A percentile compares a stretch with the other conserved stretches of the same genome.
These are phyloP conservation scores for Neospermospora avenae DNA, from an alignment of 2,329 filamentous ascomycete genomes.

Conservation along the genomic window DNA sequence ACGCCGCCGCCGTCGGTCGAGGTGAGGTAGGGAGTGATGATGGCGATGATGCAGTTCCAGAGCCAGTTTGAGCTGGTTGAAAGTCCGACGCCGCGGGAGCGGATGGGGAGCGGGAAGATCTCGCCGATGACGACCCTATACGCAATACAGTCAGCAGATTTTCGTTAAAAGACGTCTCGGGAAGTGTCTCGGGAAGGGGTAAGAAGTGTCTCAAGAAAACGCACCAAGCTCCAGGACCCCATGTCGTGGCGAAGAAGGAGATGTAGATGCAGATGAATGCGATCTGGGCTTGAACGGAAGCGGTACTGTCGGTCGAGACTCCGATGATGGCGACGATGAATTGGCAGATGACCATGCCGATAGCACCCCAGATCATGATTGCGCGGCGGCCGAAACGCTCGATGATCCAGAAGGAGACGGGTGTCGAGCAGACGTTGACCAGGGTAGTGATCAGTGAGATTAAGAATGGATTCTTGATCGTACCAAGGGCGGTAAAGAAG, in stretches of 20 bases:
- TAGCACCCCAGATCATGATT: conserved; percentile 73
- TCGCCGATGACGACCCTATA: conserved; percentile 85
- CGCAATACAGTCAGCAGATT: no score
- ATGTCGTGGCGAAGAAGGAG: conserved; percentile 81
- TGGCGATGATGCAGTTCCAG: conserved; percentile 56
- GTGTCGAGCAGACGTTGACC: conserved; percentile 82
- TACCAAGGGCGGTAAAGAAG: conserved; percentile 76
- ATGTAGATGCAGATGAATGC: conserved; percentile 75
- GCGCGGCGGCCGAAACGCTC: conserved; percentile 77
- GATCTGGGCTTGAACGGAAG: conserved; percentile 38
- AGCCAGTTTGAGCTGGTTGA: conserved; percentile 89
- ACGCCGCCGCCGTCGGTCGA: conserved; percentile 15
- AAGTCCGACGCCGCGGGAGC: conserved; percentile 75
- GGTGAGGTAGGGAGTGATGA: conserved; percentile 23
- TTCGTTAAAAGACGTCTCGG: no score
- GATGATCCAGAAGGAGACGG: conserved; percentile 78
- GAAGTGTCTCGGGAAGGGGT: conserved; percentile 67
- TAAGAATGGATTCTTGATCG: conserved; percentile 71
- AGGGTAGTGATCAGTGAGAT: conserved; percentile 47
- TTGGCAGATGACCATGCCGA: conserved; percentile 82
- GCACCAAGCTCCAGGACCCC: conserved; percentile 75
- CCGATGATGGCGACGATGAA: conserved; percentile 73
- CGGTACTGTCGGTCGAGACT: conserved; percentile 59
- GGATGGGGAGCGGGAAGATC: conserved; percentile 80
- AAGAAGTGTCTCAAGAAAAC: conserved; percentile 90